Base-by-base conservation (phyloP, 768 basidiomycete genomes). In the Thelephora aurantiotincta region DNA sequence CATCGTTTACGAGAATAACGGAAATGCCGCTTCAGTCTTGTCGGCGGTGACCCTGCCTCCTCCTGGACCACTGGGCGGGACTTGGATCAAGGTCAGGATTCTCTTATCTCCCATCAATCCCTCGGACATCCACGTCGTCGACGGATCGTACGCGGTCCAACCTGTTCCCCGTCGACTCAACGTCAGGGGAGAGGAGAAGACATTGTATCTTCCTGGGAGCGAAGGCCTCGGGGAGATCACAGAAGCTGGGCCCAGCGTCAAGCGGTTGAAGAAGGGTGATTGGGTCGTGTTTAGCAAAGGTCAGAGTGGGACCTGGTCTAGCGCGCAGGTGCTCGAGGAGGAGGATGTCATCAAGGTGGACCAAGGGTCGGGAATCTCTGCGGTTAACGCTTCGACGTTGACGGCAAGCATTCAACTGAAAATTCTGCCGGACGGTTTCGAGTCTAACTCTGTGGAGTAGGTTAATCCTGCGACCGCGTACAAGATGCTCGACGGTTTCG, bases 391-490 rank as follows among this genome's bases (percentile, higher is more conserved):
- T n/a, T 84, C 87, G 11, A 88, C 80, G 12, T 68, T 90, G 54
- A 82, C 78, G 22, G 86, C 86, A 53, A 38, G 73, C 58, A 13
- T 47, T 43, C 9, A 4, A 30, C 4, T 30, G 26, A 30, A 30
- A 9, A 30, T 9, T 30, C 26, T 4, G 26, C 9, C 9, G 26
- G 26, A 30, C 5, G 9, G 26, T 4, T 4, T 30, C 9, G 26
- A 30, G 5, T 4, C 26, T 30, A 30, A 30, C 26, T 14, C 12
- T 48, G n/a, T 47, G 2, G 26, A 4, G 26, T 30, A 86, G 78
- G 78, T 90, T 22, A 93, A 93, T 57, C 84, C 85, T 2, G 71
- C 87, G 0, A 87, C 89, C 0, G 90, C 90, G 1, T 81, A 80
- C 52, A 81, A 82, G 54, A 84, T 93, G 80, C 71, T 93, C 7